Evolutionary conservation across 1,284 basidiomycete genomes (phyloP).

Genomic region (Tilletia indica): DNA sequence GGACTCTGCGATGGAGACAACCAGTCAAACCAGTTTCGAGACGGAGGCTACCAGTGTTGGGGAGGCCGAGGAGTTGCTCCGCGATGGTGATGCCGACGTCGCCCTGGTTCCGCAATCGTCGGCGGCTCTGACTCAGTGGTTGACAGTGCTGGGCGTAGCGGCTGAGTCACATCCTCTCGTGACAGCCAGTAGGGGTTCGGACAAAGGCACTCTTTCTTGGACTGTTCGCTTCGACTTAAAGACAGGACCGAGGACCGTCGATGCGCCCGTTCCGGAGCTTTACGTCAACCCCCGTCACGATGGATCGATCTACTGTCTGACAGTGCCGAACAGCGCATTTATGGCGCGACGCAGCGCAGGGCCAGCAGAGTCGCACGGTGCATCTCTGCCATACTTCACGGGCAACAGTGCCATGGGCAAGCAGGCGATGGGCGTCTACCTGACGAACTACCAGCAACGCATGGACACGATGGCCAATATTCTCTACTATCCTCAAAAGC

Average conservation of each 20-base stretch:
- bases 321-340: constrained; percentile 22
- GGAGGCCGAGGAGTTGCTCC: not conserved
- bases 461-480: constrained; percentile 68
- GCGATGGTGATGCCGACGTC: not conserved
- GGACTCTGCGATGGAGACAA: not conserved
- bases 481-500: constrained; percentile 98
- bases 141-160: constrained; percentile 17
- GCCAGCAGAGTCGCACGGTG: constrained; percentile 64
- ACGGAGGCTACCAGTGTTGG: not conserved
- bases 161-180: constrained; percentile 17
- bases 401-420: constrained; percentile 81
- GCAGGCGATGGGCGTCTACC: constrained; percentile 97
- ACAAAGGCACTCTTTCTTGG: no score
- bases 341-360: constrained; percentile 22
- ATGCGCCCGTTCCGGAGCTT: not conserved
- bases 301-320: constrained; percentile 25
- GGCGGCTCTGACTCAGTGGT: no score
- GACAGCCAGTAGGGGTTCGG: not conserved
- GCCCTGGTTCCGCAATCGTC: no score
- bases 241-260: not conserved
- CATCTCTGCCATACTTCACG: constrained; percentile 4
- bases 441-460: constrained; percentile 94
- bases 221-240: no score
- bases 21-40: not conserved
- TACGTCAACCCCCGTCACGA: constrained; percentile 22